These are phyloP conservation scores for Hortiboletus campestris DNA, from an alignment of 768 basidiomycete genomes.

Conservation along the genomic window DNA sequence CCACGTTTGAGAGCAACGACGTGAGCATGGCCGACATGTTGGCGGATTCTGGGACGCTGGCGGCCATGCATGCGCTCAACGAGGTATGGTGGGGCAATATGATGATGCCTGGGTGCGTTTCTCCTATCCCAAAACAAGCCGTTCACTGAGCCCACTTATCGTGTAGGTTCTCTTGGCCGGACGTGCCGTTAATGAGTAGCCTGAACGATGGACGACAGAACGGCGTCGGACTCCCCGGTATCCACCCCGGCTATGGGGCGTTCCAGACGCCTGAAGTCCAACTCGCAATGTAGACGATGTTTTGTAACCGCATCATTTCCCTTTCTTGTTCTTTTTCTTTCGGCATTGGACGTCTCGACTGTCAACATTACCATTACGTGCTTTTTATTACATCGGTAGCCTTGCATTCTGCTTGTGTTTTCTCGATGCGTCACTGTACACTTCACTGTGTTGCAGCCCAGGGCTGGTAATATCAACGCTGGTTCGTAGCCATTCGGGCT, in stretches of 20 bases:
- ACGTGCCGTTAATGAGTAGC: slow-evolving; percentile 24
- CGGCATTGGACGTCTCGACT: too few relatives aligned
- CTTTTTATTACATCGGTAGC: background rate
- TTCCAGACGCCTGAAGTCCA: slow-evolving; percentile 22
- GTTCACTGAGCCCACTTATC: background rate
- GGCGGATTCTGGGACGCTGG: slow-evolving; percentile 55
- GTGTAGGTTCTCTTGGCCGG: slow-evolving; percentile 34
- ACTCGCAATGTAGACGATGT: slow-evolving; percentile 22
- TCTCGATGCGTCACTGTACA: background rate
- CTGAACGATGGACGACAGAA: slow-evolving; percentile 15
- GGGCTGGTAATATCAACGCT: background rate
- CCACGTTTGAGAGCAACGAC: slow-evolving; percentile 8
- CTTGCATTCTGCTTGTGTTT: background rate
- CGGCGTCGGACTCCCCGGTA: slow-evolving; percentile 16
- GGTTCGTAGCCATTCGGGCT: background rate
- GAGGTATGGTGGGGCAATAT: slow-evolving; percentile 74
- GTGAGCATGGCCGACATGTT: slow-evolving; percentile 26
- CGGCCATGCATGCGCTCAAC: slow-evolving; percentile 70
- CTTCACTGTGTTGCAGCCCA: background rate
- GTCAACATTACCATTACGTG: background rate
- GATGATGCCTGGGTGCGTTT: slow-evolving; percentile 74
- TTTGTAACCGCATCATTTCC: background rate
- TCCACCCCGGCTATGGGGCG: slow-evolving; percentile 17
- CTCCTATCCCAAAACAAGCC: background rate
- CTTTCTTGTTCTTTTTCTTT: background rate